Conservation (phyloP, 495 filamentous ascomycete genomes). For the Poronia punctata region DNA sequence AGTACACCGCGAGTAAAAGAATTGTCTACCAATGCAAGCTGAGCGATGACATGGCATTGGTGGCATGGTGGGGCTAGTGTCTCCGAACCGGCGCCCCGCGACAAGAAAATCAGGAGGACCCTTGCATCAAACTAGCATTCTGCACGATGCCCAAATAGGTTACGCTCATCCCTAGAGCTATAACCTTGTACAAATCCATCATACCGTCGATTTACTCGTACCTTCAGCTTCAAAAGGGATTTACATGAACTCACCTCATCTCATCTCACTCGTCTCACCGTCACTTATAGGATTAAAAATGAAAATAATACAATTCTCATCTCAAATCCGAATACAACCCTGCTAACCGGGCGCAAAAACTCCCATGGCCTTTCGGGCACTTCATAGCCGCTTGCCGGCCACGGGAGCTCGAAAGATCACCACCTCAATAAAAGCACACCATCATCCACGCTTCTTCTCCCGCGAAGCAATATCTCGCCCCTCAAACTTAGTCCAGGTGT, state of each 20-base stretch:
- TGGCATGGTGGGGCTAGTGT: not conserved
- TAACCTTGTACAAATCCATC: not conserved
- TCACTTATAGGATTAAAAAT: no score
- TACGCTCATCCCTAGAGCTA: not conserved
- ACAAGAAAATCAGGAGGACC: no score
- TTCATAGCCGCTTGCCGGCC: conserved; percentile 6
- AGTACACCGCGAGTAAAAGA: no score
- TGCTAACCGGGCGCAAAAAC: no score
- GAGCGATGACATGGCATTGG: conserved; percentile 1
- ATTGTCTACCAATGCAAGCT: no score
- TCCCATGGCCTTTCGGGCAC: conserved; percentile 5
- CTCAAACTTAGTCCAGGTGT: conserved; percentile 47
- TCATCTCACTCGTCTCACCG: not conserved
- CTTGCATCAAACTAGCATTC: no score
- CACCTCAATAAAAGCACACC: no score
- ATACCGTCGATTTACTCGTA: not conserved
- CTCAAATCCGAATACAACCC: not conserved
- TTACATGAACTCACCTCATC: not conserved
- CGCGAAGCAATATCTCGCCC: conserved; percentile 16
- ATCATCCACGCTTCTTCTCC: conserved; percentile 16
- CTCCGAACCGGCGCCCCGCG: conserved; percentile 8
- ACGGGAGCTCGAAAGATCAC: no score
- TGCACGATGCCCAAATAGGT: no score
- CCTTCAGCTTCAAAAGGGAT: not conserved
- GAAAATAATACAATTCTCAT: no score